Percentiles rank a stretch among this genome's conserved stretches.
phyloP scores from a whole-genome alignment of 371 early-diverging fungal species.

The Apophysomyces variabilis region DNA sequence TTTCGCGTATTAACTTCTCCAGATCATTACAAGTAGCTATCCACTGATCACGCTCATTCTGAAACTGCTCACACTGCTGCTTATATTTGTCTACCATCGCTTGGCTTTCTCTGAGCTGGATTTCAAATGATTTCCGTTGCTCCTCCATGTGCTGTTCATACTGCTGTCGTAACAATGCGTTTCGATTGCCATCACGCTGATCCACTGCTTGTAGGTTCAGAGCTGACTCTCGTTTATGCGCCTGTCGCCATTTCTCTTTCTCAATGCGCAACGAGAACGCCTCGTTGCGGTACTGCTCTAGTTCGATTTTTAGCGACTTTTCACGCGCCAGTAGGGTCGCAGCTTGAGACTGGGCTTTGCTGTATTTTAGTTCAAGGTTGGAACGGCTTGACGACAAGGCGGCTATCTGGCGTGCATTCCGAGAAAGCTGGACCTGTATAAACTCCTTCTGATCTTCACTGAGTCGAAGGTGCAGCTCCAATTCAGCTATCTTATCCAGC shows the following conservation, averaged over 20 bases:
- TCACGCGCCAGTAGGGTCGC: slow-evolving; percentile 24
- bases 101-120: slow-evolving; percentile 47
- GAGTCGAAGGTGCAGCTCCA: neutral
- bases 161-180: slow-evolving; percentile 25
- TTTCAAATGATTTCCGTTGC: slow-evolving; percentile 47
- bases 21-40: slow-evolving; percentile 39
- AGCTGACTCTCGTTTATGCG: slow-evolving; percentile 37
- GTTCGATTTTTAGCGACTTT: slow-evolving; percentile 23
- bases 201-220: slow-evolving; percentile 31
- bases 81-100: slow-evolving; percentile 39
- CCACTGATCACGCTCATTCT: slow-evolving; percentile 38
- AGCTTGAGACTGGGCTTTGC: slow-evolving; percentile 32
- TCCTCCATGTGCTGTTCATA: slow-evolving; percentile 51
- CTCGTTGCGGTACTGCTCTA: slow-evolving; percentile 40
- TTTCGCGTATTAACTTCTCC: slow-evolving; percentile 44
- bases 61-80: slow-evolving; percentile 29
- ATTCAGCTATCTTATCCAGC: neutral
- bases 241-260: slow-evolving; percentile 38
- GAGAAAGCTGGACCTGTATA: neutral
- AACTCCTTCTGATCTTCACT: neutral
- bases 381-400: slow-evolving; percentile 24
- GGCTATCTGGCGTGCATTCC: neutral
- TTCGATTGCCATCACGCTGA: slow-evolving; percentile 13
- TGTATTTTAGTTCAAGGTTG: slow-evolving; percentile 35
- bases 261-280: slow-evolving; percentile 28